Evolutionary conservation across 1,284 basidiomycete species (phyloP), one percentile per base, ranked within the genome.

Genomic region (Sphaerobolus stellatus): DNA sequence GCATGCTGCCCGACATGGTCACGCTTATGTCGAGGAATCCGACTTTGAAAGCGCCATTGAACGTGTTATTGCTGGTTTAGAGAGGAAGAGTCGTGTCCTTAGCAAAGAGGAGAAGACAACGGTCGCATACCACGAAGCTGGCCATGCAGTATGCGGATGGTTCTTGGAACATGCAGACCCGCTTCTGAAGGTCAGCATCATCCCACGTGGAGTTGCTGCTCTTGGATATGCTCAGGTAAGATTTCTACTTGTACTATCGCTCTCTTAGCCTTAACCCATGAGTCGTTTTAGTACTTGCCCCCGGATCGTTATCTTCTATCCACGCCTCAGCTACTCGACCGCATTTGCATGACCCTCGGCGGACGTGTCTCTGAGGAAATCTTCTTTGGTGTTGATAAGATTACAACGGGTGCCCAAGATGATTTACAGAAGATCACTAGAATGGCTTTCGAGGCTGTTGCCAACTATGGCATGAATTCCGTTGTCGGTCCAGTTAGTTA

Each of bases 301-400:
- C 90, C 94, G 50, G 97, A 99, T 68, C 89, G 94, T 49, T 99
- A 97, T 76, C 83, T 99, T 22, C 86, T 96, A 61, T 93, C 94
- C 13, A 96, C 93, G 0, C 92, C 96, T 57, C 95, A 98, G 72
- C 89, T 99, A 78, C 69, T 84, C 30, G 96, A 99, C 71, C 84
- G 94, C 56, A 98, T 99, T 78, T 96, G 93, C 74, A 98, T 99
- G 93, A 99, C 96, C 0, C 82, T 99, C n/a, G 96, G 97, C 57
- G 96, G 96, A 2, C 92, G 97, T 58, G 96, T 98, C 3, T 90
- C 94, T 1, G 96, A 99, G 73, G 97, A 99, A 72, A 95, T 99
- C 59, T 98, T 99, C 78, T 99, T 99, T 67, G 93, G 92, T 31
- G 64, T 72, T n/a, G 87, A 86, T 65, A 90, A 92, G 64, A 96